These are phyloP conservation scores for Rhododendron simsii DNA, from an alignment of 148 eudicot species.

Conservation along the genomic window DNA sequence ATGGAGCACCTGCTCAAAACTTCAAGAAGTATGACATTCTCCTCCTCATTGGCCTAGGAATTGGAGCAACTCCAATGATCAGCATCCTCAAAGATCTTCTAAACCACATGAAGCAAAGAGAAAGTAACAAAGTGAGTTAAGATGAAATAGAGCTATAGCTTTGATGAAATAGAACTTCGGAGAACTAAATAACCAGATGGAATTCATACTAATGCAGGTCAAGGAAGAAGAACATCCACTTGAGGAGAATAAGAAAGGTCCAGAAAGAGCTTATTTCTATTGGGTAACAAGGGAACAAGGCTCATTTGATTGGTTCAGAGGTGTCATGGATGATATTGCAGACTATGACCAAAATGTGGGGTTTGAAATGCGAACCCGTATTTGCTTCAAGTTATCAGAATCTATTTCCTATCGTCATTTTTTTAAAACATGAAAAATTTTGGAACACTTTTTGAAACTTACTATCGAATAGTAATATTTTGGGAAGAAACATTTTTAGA, in stretches of 20 bases:
- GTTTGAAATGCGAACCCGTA: neutral
- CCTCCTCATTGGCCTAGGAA: slow-evolving; percentile 82
- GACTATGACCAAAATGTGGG: slow-evolving; percentile 61
- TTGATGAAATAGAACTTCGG: neutral
- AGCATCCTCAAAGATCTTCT: slow-evolving; percentile 91
- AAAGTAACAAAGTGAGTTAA: slow-evolving; percentile 12
- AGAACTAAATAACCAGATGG: neutral
- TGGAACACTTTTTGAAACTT: neutral
- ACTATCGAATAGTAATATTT: neutral
- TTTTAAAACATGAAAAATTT: neutral
- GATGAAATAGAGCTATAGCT: neutral
- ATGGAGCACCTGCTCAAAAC: slow-evolving; percentile 95
- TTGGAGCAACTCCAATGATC: slow-evolving; percentile 96
- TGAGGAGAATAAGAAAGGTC: slow-evolving; percentile 30
- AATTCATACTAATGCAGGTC: slow-evolving; percentile 25
- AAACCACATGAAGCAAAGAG: slow-evolving; percentile 38
- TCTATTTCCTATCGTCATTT: neutral
- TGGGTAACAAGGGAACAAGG: slow-evolving; percentile 95
- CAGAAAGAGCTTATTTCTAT: slow-evolving; percentile 81
- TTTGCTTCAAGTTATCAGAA: neutral
- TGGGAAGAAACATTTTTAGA: neutral
- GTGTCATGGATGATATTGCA: slow-evolving; percentile 82
- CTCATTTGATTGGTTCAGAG: slow-evolving; percentile 90
- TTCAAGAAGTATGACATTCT: slow-evolving; percentile 82
- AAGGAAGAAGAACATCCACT: slow-evolving; percentile 15